A percentile compares a stretch with the other conserved stretches of the same genome.
phyloP scores from a whole-genome alignment of 768 basidiomycete genomes.

The Tylopilus intermedius region DNA sequence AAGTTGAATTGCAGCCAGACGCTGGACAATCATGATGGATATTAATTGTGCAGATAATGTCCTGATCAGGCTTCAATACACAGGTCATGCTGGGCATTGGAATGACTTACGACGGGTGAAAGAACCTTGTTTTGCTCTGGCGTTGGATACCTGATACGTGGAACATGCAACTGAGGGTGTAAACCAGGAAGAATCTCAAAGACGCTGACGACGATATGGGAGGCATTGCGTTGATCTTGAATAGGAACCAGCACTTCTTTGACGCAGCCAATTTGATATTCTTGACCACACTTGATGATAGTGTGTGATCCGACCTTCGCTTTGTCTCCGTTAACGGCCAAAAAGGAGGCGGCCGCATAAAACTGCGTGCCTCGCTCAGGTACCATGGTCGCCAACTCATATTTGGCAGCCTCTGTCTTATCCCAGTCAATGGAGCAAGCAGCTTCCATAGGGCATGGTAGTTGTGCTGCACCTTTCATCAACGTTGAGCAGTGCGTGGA shows the following conservation, averaged over 20 bases:
- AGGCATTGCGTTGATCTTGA: background rate
- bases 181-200: background rate
- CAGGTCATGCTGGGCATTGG: too few species aligned
- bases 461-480: background rate
- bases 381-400: too few species aligned
- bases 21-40: too few species aligned
- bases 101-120: background rate
- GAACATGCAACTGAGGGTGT: background rate
- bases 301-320: background rate
- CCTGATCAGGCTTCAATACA: too few species aligned
- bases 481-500: background rate
- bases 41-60: too few species aligned
- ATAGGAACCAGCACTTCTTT: background rate
- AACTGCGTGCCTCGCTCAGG: background rate
- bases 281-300: background rate
- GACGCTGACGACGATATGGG: background rate
- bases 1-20: background rate
- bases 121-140: background rate
- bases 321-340: background rate
- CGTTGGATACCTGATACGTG: background rate
- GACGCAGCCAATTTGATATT: background rate
- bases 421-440: too few species aligned
- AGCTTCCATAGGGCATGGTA: background rate
- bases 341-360: background rate
- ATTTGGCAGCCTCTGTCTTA: too few species aligned